A percentile compares a stretch with the other conserved stretches of the same genome.
Conservation (phyloP, 805 yeast genomes). For the Zygoascus bituminiphila region DNA sequence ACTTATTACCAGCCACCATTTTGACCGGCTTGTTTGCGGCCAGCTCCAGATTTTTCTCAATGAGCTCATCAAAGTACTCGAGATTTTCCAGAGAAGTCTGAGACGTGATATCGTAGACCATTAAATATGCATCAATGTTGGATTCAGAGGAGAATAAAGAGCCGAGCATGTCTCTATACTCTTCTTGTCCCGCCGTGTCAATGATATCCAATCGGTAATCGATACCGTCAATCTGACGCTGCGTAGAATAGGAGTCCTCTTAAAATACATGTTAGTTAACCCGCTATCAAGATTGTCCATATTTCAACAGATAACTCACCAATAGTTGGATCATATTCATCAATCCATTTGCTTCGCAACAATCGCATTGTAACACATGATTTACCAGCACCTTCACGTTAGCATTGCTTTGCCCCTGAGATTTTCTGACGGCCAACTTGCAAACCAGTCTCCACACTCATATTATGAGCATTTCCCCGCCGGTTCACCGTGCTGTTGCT, state of each 20-base stretch:
- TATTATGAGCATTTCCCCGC: background rate
- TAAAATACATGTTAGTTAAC: too few species aligned
- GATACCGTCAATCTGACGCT: conserved; percentile 34
- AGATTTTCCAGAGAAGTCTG: conserved; percentile 24
- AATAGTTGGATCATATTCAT: conserved; percentile 30
- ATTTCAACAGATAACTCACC: conserved; percentile 15
- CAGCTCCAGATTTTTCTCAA: conserved; percentile 61
- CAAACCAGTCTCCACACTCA: background rate
- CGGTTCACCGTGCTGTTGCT: background rate
- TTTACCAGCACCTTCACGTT: conserved; percentile 19
- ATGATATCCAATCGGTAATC: conserved; percentile 48
- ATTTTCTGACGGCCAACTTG: too few species aligned
- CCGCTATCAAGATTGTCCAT: too few species aligned
- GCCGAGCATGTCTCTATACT: conserved; percentile 56
- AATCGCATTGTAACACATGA: conserved; percentile 29
- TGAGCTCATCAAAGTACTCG: conserved; percentile 27
- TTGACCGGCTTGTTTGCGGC: conserved; percentile 42
- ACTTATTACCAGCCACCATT: conserved; percentile 60
- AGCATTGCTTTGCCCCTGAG: too few species aligned
- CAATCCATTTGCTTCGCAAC: conserved; percentile 29
- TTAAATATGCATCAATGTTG: conserved; percentile 26
- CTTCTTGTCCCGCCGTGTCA: conserved; percentile 78
- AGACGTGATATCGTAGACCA: conserved; percentile 30
- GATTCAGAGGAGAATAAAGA: conserved; percentile 22
- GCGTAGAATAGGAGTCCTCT: conserved; percentile 27